Conservation (phyloP, 1,139 yeast species). For the Wickerhamomyces sp. region DNA sequence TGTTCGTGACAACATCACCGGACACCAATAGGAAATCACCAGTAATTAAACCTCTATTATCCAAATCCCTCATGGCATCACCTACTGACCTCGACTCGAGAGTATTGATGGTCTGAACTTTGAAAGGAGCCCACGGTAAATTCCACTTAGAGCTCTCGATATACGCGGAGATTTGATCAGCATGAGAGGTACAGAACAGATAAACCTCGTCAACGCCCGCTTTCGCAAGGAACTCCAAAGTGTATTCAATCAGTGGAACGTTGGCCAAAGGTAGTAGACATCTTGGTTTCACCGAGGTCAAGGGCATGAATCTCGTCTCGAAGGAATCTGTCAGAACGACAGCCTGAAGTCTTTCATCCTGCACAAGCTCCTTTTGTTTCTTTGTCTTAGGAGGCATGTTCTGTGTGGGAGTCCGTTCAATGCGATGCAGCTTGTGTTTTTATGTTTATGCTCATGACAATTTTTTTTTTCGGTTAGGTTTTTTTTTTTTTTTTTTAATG, state of each 20-base stretch:
- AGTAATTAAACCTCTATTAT: slow-evolving; percentile 79
- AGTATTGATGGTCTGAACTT: slow-evolving; percentile 72
- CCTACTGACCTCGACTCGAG: slow-evolving; percentile 90
- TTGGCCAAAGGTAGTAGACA: slow-evolving; percentile 89
- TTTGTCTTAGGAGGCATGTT: slow-evolving; percentile 43
- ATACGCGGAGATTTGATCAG: slow-evolving; percentile 80
- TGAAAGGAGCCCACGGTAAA: slow-evolving; percentile 68
- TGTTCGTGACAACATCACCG: slow-evolving; percentile 91
- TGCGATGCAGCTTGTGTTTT: neutral
- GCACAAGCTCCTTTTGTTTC: slow-evolving; percentile 51
- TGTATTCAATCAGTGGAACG: slow-evolving; percentile 90
- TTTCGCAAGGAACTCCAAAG: slow-evolving; percentile 87
- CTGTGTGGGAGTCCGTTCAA: neutral
- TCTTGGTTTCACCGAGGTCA: slow-evolving; percentile 79
- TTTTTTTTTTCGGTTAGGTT: neutral
- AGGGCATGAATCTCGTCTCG: slow-evolving; percentile 87
- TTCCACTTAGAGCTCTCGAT: slow-evolving; percentile 83
- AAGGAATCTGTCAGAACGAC: slow-evolving; percentile 91
- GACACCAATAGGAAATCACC: slow-evolving; percentile 87
- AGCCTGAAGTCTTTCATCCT: slow-evolving; percentile 83
- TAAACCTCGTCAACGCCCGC: slow-evolving; percentile 89
- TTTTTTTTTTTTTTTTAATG: neutral
- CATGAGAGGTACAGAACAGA: slow-evolving; percentile 85
- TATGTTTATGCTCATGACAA: neutral
- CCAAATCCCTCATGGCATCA: slow-evolving; percentile 95